phyloP scores from a whole-genome alignment of 495 filamentous ascomycete species.

The Podospora bellae-mahoneyi region DNA sequence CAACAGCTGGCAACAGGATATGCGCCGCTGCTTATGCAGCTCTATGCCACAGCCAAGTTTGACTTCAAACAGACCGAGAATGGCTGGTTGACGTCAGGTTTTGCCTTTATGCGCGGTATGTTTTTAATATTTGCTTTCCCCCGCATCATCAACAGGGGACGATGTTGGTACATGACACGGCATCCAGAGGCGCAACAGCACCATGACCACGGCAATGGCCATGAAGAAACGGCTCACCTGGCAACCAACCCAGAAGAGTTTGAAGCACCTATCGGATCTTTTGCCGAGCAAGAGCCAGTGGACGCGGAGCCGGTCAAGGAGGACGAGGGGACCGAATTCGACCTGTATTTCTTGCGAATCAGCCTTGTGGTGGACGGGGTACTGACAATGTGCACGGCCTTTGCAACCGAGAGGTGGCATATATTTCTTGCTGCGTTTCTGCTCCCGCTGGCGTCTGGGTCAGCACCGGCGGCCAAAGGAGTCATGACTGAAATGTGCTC shows the following conservation, averaged over 20 bases:
- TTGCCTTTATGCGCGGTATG: constrained; percentile 50
- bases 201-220: not conserved
- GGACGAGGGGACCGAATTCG: constrained; percentile 46
- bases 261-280: constrained; percentile 38
- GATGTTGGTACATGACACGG: constrained; percentile 41
- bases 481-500: constrained; percentile 56
- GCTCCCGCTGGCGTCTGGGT: constrained; percentile 54
- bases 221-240: constrained; percentile 2
- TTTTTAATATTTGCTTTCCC: constrained; percentile 56
- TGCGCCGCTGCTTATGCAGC: constrained; percentile 48
- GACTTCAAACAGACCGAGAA: constrained; percentile 53
- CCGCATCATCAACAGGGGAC: constrained; percentile 48
- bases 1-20: constrained; percentile 52
- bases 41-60: constrained; percentile 54
- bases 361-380: constrained; percentile 51
- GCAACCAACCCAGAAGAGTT: constrained; percentile 38
- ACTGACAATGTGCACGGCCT: constrained; percentile 49
- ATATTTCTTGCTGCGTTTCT: constrained; percentile 50
- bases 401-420: constrained; percentile 51
- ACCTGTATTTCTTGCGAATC: constrained; percentile 52
- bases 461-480: constrained; percentile 55
- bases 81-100: constrained; percentile 51
- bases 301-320: constrained; percentile 23
- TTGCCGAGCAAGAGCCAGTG: constrained; percentile 45
- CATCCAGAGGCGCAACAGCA: not conserved